phyloP scores from a whole-genome alignment of 2,329 filamentous ascomycete species.

The Grosmannia huntii region DNA sequence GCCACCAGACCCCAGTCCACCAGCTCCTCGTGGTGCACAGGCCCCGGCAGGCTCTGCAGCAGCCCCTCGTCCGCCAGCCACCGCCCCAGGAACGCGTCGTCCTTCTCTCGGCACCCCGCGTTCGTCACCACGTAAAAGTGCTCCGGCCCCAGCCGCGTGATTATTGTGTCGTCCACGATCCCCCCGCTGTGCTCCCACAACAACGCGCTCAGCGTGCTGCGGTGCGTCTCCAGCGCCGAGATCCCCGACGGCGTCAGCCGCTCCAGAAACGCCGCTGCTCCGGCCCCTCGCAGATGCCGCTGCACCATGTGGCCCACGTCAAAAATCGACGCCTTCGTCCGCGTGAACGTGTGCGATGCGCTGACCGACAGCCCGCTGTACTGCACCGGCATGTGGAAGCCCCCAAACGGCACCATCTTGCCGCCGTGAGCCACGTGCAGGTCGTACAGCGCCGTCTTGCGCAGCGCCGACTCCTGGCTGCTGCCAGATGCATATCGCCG shows the following conservation, averaged over 20 bases:
- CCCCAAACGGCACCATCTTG: conserved; percentile 95
- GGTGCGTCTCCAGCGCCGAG: conserved; percentile 47
- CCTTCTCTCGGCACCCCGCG: conserved; percentile 81
- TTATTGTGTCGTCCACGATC: conserved; percentile 88
- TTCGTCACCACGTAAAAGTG: conserved; percentile 92
- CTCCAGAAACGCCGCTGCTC: conserved; percentile 70
- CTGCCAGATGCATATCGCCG: not conserved
- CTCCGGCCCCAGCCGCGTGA: conserved; percentile 64
- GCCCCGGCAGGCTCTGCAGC: conserved; percentile 13
- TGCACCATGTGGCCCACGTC: conserved; percentile 97
- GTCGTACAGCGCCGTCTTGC: conserved; percentile 23
- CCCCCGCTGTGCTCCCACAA: conserved; percentile 71
- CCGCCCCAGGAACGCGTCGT: conserved; percentile 60
- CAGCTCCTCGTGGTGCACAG: conserved; percentile 32
- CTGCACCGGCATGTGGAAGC: conserved; percentile 84
- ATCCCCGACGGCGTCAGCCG: conserved; percentile 69
- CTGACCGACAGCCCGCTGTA: conserved; percentile 66
- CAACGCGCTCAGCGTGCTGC: conserved; percentile 73
- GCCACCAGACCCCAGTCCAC: conserved; percentile 69
- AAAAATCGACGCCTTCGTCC: conserved; percentile 78
- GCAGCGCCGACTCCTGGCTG: conserved; percentile 7
- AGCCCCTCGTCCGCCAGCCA: conserved; percentile 49
- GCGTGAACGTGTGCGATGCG: conserved; percentile 83
- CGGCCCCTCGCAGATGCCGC: conserved; percentile 70
- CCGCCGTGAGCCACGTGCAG: conserved; percentile 53